Evolutionary conservation across 2,329 filamentous ascomycete species (phyloP), one percentile per base, ranked within the genome.

Genomic region (Chalaropsis thielavioides): DNA sequence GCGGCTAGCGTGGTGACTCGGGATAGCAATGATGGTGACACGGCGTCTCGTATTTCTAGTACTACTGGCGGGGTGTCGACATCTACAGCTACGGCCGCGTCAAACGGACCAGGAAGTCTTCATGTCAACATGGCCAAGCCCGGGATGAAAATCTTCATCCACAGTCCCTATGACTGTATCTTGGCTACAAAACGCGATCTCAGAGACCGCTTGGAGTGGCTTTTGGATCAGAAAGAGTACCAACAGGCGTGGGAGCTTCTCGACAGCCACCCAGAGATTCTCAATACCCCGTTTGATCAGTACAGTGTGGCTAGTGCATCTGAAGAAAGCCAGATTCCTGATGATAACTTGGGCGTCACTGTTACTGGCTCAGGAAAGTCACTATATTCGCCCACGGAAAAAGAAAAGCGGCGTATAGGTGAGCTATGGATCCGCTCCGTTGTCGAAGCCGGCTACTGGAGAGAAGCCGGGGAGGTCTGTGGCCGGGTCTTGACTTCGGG

Each of bases 151-250:
- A 88, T 99, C 17, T 96, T 96, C 72, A 90, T 99, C 49, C 91
- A 96, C 71, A 96, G 91, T 70, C 94, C 94, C 0, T 99, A 95
- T 72, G 94, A 99, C 74, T 97, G 92, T 71, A 87, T 97, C n/a
- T 78, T 96, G 64, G 90, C 90, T 0, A 90, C 94, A 1, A 92
- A 92, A 72, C 82, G 94, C 69, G 92, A 96, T 71, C 79, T 95
- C 17, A 79, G 84, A 2, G 94, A 99, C 74, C 91, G 95, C 71
- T 77, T 97, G 24, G 78, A 81, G 7, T 99, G 92, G 92, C 79
- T 97, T 15, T 73, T 95, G 35, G 88, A 92, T 66, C 89, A 87
- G 68, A 82, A 89, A 63, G 85, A 87, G 68, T 96, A 92, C 71
- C 83, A 89, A 70, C 83, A 90, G 69, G 91, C 92, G 1, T 99